Evolutionary conservation across 1,139 yeast species (phyloP).

Genomic region (Yamadazyma diddensiae): DNA sequence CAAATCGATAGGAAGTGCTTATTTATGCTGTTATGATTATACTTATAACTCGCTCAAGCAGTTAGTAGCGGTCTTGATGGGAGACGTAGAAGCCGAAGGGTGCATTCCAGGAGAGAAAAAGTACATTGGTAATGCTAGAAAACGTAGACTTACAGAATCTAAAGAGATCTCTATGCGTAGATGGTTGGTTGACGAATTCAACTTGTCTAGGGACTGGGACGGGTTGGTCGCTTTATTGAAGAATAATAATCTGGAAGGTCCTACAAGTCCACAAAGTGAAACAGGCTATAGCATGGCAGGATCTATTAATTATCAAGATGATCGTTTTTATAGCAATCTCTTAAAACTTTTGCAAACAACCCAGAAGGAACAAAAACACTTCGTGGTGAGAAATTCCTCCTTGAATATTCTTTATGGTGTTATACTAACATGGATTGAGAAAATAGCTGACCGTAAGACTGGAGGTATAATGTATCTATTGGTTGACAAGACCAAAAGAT

Average conservation of each 20-base stretch:
- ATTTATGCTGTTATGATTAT: slow-evolving; percentile 62
- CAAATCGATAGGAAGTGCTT: slow-evolving; percentile 54
- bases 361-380: slow-evolving; percentile 40
- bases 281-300: slow-evolving; percentile 9
- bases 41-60: slow-evolving; percentile 51
- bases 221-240: slow-evolving; percentile 45
- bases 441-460: slow-evolving; percentile 18
- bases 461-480: slow-evolving; percentile 51
- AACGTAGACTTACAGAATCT: slow-evolving; percentile 16
- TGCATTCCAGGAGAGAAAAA: slow-evolving; percentile 56
- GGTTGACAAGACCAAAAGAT: slow-evolving; percentile 56
- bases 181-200: slow-evolving; percentile 64
- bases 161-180: slow-evolving; percentile 34
- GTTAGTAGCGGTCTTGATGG: slow-evolving; percentile 54
- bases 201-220: slow-evolving; percentile 49
- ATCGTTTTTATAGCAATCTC: slow-evolving; percentile 29
- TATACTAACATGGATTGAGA: slow-evolving; percentile 54
- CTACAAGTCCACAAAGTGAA: slow-evolving; percentile 9
- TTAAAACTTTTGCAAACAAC: slow-evolving; percentile 29
- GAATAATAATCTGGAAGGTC: slow-evolving; percentile 22
- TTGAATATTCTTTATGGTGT: slow-evolving; percentile 57
- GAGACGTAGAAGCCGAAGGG: slow-evolving; percentile 51
- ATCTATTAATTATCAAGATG: slow-evolving; percentile 24
- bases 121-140: slow-evolving; percentile 26
- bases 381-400: slow-evolving; percentile 60